Conservation (phyloP, 768 basidiomycete genomes). For the Boletus vermiculosoides region DNA sequence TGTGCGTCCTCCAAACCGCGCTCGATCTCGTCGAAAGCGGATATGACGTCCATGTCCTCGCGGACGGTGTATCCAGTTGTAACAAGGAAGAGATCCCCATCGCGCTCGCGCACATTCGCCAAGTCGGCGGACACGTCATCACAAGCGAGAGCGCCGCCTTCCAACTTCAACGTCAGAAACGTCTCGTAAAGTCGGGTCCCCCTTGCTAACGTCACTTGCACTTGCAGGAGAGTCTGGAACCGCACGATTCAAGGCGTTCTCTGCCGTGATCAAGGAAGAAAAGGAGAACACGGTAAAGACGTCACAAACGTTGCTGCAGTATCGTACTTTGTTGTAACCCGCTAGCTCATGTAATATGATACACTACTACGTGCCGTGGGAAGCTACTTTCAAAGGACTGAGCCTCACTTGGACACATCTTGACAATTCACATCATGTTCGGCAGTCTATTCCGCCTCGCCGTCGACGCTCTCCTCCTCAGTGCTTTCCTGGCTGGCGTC, state of each 20-base stretch:
- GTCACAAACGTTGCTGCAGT: constrained; percentile 33
- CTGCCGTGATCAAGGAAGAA: constrained; percentile 72
- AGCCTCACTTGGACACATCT: too few relatives aligned
- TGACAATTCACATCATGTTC: constrained; percentile 21
- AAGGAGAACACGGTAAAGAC: constrained; percentile 56
- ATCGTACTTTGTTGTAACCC: constrained; percentile 21
- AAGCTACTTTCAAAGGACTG: constrained; percentile 5
- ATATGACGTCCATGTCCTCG: constrained; percentile 65
- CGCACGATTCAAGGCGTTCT: constrained; percentile 70
- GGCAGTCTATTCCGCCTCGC: constrained; percentile 56
- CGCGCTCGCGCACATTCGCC: constrained; percentile 66
- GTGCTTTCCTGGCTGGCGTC: constrained; percentile 81
- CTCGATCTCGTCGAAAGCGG: constrained; percentile 57
- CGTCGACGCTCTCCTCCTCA: constrained; percentile 75
- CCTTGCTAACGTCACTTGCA: constrained; percentile 13
- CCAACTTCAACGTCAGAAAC: constrained; percentile 61
- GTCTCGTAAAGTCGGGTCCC: constrained; percentile 5
- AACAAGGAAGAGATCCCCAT: constrained; percentile 78
- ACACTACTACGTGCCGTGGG: constrained; percentile 13
- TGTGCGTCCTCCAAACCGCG: constrained; percentile 85
- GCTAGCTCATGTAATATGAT: neutral
- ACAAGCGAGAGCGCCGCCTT: constrained; percentile 83
- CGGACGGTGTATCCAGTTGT: constrained; percentile 82
- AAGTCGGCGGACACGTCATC: constrained; percentile 71
- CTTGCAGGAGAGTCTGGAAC: constrained; percentile 55